Evolutionary conservation across 352 stramenopile species (phyloP), one percentile per base, ranked within the genome.

Genomic region (Phytophthora hybrid): DNA sequence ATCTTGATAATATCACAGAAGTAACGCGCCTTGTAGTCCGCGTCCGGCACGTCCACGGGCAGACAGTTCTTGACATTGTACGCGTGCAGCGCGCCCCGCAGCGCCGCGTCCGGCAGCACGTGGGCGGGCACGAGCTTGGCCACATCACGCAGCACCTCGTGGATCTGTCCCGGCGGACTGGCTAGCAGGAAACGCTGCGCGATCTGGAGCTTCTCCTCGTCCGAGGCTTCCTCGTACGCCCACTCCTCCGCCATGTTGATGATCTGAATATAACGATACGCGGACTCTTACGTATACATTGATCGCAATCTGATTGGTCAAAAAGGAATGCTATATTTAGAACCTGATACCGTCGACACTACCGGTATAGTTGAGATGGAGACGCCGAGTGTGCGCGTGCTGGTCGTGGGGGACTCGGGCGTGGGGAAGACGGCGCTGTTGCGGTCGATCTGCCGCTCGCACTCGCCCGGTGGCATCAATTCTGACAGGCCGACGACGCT

Each of bases 141-240:
- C 23, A 97, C 85, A 73, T 97, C 92, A 70, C 82, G 81, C 57
- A 94, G 69, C 59, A 98, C 90, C 57, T 97, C 89, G 59, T 96
- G 82, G 62, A 98, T 80, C 81, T 98, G 89, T 16, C 94, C 93
- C 0, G 95, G 93, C 4, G 92, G 93, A 69, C 85, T 96, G 13
- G 92, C 92, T n/a, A 98, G 78, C 63, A 98, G 73, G 57, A 98
- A 95, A 41, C 91, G 89, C 82, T 97, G 88, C 60, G 91, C 89
- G 63, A 98, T 94, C 63, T 87, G 80, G 53, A 97, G 79, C 86
- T 97, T 97, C 80, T 98, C 92, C 67, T 97, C 87, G 71, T 96
- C 88, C 51, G 88, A 79, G 23, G 94, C 87, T 63, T 91, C 87
- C 55, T 90, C 87, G 72, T 87, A 86, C 44, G 73, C 74, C 74